phyloP scores from a whole-genome alignment of 2,329 filamentous ascomycete species.

The Diatrype stigma region DNA sequence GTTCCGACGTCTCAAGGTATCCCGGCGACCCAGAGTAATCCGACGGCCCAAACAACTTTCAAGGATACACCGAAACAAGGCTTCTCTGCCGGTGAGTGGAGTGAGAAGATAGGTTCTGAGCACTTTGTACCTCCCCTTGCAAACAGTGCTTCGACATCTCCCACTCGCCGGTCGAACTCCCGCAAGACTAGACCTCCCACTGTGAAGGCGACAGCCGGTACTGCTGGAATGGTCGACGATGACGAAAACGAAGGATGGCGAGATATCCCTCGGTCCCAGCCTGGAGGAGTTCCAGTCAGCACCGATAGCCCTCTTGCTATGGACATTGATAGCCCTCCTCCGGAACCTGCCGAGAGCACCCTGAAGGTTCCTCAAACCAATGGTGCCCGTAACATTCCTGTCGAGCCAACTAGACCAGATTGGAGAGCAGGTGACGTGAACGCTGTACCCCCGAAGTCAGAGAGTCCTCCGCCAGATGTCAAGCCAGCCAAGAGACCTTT shows the following conservation, averaged over 20 bases:
- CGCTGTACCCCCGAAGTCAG: constrained; percentile 17
- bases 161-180: constrained; percentile 44
- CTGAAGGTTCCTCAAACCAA: constrained; percentile 23
- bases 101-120: constrained; percentile 48
- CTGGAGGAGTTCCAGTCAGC: constrained; percentile 16
- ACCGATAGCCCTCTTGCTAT: constrained; percentile 54
- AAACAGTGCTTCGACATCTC: constrained; percentile 37
- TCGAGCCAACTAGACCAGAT: constrained; percentile 56
- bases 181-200: constrained; percentile 60
- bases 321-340: constrained; percentile 57
- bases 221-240: constrained; percentile 41
- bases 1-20: constrained; percentile 7
- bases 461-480: constrained; percentile 13
- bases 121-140: constrained; percentile 47
- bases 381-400: constrained; percentile 48
- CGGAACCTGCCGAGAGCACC: constrained; percentile 21
- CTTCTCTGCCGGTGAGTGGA: constrained; percentile 53
- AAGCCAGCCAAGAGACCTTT: constrained; percentile 20
- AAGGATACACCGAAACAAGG: constrained; percentile 23
- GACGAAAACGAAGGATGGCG: constrained; percentile 39
- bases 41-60: constrained; percentile 5
- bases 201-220: constrained; percentile 45
- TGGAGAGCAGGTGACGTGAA: constrained; percentile 52
- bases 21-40: constrained; percentile 12
- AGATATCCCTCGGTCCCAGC: constrained; percentile 14